Conservation (phyloP, 352 stramenopile species). For the Plasmopara halstedii region DNA sequence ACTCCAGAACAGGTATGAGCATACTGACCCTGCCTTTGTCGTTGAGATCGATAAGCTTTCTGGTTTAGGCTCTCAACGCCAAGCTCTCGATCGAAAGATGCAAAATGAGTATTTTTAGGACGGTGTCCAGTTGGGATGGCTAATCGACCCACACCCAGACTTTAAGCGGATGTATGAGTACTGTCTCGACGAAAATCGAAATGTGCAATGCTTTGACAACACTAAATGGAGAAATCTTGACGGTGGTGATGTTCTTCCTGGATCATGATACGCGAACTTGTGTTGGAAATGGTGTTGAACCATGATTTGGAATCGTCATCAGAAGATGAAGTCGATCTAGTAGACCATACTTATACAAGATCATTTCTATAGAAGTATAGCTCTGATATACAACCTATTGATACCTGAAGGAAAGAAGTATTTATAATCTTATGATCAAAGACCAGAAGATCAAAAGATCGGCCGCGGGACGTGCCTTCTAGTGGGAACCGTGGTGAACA, state of each 20-base stretch:
- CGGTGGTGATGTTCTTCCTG: constrained; percentile 13
- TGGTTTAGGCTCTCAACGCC: neutral
- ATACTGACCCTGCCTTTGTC: constrained; percentile 5
- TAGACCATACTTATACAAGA: neutral
- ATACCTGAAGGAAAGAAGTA: neutral
- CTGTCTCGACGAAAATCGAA: constrained; percentile 7
- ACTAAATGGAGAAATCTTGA: constrained; percentile 3
- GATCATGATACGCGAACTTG: constrained; percentile 2
- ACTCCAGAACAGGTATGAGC: constrained; percentile 4
- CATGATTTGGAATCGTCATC: constrained; percentile 9
- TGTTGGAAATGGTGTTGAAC: constrained; percentile 6
- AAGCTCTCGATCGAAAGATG: constrained; percentile 7
- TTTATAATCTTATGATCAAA: too few species aligned
- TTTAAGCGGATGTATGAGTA: constrained; percentile 13
- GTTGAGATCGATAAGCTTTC: constrained; percentile 1
- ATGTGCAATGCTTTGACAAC: constrained; percentile 2
- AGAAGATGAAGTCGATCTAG: constrained; percentile 16
- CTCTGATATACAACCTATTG: constrained; percentile 6
- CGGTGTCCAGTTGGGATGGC: constrained; percentile 5
- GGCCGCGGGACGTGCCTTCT: too few species aligned
- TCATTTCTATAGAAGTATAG: too few species aligned
- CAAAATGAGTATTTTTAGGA: constrained; percentile 7
- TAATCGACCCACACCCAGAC: constrained; percentile 5
- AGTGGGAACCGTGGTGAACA: too few species aligned
- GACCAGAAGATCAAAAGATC: too few species aligned